phyloP scores from a whole-genome alignment of 164 flowering plant genomes.

The Aristolochia contorta region DNA sequence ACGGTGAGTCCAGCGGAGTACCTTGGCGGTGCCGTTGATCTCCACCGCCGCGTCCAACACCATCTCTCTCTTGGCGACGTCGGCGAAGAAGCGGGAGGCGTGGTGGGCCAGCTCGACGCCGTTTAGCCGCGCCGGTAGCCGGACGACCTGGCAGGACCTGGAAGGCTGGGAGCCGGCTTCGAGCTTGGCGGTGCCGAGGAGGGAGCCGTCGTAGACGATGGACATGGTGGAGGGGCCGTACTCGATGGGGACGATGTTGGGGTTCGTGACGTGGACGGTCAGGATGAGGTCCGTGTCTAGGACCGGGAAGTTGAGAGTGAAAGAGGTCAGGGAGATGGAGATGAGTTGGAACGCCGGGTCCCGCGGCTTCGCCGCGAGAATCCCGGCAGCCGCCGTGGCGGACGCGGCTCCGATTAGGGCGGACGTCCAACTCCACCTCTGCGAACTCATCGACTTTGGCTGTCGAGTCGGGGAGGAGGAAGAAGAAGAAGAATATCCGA shows the following conservation, averaged over 20 bases:
- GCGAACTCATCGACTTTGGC: not conserved
- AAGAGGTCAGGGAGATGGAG: constrained; percentile 55
- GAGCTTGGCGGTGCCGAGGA: constrained; percentile 61
- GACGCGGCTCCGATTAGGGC: constrained; percentile 48
- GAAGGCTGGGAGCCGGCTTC: constrained; percentile 64
- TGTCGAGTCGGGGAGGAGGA: not conserved
- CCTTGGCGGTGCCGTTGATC: constrained; percentile 52
- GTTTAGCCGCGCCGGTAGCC: constrained; percentile 56
- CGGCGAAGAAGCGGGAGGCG: constrained; percentile 39
- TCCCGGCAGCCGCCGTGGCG: constrained; percentile 38
- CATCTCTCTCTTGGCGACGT: constrained; percentile 69
- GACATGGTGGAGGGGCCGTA: constrained; percentile 73
- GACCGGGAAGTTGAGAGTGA: constrained; percentile 52
- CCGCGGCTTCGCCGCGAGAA: constrained; percentile 41
- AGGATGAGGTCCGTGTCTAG: constrained; percentile 67
- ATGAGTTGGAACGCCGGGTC: constrained; percentile 70
- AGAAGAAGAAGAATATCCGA: no score
- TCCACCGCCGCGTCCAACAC: constrained; percentile 62
- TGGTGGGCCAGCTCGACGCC: constrained; percentile 52
- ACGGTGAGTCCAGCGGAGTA: constrained; percentile 62
- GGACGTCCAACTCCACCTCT: constrained; percentile 16
- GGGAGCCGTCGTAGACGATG: constrained; percentile 69
- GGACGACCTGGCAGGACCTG: constrained; percentile 51
- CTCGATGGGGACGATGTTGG: constrained; percentile 57
- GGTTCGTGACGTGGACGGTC: constrained; percentile 85